Evolutionary conservation across 306 rosid species (phyloP), one percentile per base, ranked within the genome.

Genomic region (Inga oerstediana): DNA sequence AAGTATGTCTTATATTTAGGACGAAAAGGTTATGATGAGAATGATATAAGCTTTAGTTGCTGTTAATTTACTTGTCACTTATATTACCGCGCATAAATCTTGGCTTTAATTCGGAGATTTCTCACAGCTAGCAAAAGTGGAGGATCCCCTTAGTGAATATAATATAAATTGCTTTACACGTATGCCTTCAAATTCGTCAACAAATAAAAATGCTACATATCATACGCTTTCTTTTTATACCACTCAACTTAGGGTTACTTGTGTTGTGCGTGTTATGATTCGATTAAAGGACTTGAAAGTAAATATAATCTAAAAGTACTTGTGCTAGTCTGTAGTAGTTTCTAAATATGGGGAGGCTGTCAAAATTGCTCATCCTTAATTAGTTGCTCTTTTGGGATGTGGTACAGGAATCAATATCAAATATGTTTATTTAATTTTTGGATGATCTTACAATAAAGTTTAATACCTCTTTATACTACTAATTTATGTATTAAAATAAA

Each of bases 131-230:
- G 69, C 8, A 61, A 8, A 69, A 22, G 27, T 14, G 8, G 59
- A 52, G 27, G 82, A 80, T 56, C 78, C 45, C 62, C 39, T 62
- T 41, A 65, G 8, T 22, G 41, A 30, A 3, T 13, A 34, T 82
- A 46, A 46, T 12, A 14, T 46, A 34, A 70, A 48, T 77, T 82
- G n/a, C 72, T 73, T 87, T 82, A 41, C 79, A 75, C 56, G 10
- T 30, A 8, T 49, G 37, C 72, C 82, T 58, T 58, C 65, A 51
- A 51, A 51, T 51, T 4, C n/a, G n/a, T 51, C 58, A 51, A 51
- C 16, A 51, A 5, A 5, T 16, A 14, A 51, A 13, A 14, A 15
- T 51, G 17, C 20, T 0, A 4, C 17, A 15, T 52, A 5, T 16
- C 22, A 52, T 52, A 5, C 59, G 2, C 16, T 51, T 52, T 52